A percentile compares a stretch with the other conserved stretches of the same genome.
Conservation (phyloP, 129 eudicot genomes). For the Helianthus annuus region DNA sequence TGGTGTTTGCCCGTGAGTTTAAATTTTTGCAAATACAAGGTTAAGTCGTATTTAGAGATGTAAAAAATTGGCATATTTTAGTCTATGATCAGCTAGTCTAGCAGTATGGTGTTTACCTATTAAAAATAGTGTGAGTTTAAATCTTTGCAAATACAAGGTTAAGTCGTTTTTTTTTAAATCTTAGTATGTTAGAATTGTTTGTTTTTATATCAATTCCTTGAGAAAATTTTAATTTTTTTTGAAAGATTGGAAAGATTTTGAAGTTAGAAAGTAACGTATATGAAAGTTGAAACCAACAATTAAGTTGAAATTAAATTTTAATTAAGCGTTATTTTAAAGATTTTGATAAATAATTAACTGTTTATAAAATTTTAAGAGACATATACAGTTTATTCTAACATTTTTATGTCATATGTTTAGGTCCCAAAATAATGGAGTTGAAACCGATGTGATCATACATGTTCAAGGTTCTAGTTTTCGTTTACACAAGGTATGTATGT, state of each 20-base stretch:
- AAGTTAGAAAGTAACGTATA: neutral
- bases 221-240: neutral
- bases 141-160: too few species aligned
- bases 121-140: too few species aligned
- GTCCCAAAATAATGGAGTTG: conserved; percentile 42
- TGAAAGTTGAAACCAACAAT: neutral
- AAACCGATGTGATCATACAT: conserved; percentile 59
- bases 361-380: neutral
- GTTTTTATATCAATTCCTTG: neutral
- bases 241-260: neutral
- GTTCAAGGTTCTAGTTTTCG: conserved; percentile 57
- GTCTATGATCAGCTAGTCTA: too few species aligned
- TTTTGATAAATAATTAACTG: too few species aligned
- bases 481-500: conserved; percentile 59
- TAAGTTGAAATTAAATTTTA: too few species aligned
- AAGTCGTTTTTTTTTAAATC: too few species aligned
- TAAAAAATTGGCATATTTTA: too few species aligned
- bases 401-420: conserved; percentile 31
- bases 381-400: neutral
- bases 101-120: neutral
- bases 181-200: neutral
- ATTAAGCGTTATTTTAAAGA: too few species aligned
- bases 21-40: too few species aligned
- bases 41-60: too few species aligned
- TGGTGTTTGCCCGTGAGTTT: too few species aligned